Base-by-base conservation (phyloP, 1,284 basidiomycete genomes). In the Tremellales sp. region DNA sequence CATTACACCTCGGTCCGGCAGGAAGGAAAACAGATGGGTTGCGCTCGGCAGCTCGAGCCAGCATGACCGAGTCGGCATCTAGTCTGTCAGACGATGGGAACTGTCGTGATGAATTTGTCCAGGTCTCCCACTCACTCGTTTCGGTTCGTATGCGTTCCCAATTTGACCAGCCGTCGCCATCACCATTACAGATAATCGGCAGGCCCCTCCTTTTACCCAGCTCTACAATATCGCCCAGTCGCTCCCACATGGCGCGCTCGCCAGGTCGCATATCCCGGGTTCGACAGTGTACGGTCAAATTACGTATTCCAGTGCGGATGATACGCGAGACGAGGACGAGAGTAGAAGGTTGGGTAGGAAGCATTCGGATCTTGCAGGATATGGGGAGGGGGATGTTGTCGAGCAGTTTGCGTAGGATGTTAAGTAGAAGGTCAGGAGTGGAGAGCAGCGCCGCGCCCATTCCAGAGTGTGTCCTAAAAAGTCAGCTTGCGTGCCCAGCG, bases 391-490 rank as follows among this genome's bases (percentile, higher is more conserved):
- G 80, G 64, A 92, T 81, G n/a, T 81, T 82, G 29, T 69, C 74
- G 25, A 92, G 79, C 27, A 97, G 78, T 1, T 87, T 84, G 0
- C 80, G 81, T 21, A 97, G 79, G 58, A 97, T 96, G 19, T 84
- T 79, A 68, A 93, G 93, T 11, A 98, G 80, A 19, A 92, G 76
- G 65, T 96, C 91, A 0, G 96, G 92, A 35, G 87, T 93, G 5
- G 86, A 84, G 42, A 99, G 83, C 13, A 99, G 79, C 11, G 91
- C 93, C 2, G 96, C 93, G 17, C 96, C 96, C 93, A 98, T 97
- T 0, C 96, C 94, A 0, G 85, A 78, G 62, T 92, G 88, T 0
- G 92, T 92, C 31, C 68, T 68, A 31, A n/a, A 17, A n/a, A 15
- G 36, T 51, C 23, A 51, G 41, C 23, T 27, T 22, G 21, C 19